Base-by-base conservation (phyloP, 768 basidiomycete genomes). In the Naganishia onofrii region DNA sequence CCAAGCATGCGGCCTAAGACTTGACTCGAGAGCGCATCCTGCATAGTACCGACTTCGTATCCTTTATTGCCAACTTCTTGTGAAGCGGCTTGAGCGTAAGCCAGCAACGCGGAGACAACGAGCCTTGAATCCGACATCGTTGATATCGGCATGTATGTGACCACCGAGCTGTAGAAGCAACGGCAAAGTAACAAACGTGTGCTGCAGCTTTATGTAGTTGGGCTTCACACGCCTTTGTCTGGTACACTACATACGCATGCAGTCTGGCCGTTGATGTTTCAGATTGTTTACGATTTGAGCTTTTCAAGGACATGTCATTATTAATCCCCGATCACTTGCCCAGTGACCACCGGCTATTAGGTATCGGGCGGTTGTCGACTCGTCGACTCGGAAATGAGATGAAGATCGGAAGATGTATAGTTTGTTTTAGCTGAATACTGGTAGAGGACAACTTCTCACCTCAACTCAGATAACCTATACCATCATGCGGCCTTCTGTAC, bases 401-500 rank as follows among this genome's bases (percentile, higher is more conserved):
- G 17, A 32, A n/a, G 32, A 36, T 34, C 36, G 32, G 34, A 42
- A 42, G 31, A 23, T 13, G 57, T n/a, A 23, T 56, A 2, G 28
- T 23, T n/a, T 21, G 23, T 34, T 34, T 58, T 36, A 3, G 10
- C 32, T 57, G 31, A 21, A 23, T 12, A n/a, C 13, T 58, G 19
- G 57, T 32, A 21, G 8, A 9, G 7, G 26, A n/a, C n/a, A 54
- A 17, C 13, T 12, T n/a, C 2, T 23, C n/a, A 51, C 7, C n/a
- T 51, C 1, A 7, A 21, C 48, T 4, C 12, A n/a, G 23, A 57
- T 32, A 10, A 31, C 29, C 31, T 63, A 23, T 34, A 5, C 5
- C 72, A 73, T 12, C 12, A 95, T 93, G 93, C 85, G 88, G 73
- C 89, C 92, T 10, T 87, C 91, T 51, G 82, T 88, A 46, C 82